phyloP scores from a whole-genome alignment of 371 early-diverging fungal species.

The Furculomyces boomerangus region DNA sequence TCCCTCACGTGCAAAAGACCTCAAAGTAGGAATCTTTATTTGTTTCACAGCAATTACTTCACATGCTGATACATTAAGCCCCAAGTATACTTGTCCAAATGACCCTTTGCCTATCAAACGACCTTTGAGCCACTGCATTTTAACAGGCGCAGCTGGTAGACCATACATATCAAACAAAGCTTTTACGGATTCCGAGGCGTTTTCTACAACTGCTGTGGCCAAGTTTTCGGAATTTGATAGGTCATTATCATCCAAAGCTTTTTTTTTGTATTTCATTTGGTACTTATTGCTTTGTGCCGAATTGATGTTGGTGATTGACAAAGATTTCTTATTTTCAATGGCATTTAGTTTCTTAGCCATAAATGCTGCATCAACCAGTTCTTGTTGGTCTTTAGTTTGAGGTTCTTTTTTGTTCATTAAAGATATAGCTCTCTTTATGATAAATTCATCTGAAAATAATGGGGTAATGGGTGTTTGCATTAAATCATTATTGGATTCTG shows the following conservation, averaged over 20 bases:
- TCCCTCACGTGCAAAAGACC: background rate
- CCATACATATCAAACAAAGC: constrained; percentile 20
- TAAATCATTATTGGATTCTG: no score
- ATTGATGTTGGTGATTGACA: background rate
- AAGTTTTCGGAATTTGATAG: background rate
- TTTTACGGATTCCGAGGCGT: constrained; percentile 9
- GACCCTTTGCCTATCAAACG: constrained; percentile 87
- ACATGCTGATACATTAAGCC: constrained; percentile 56
- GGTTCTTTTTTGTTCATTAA: constrained; percentile 21
- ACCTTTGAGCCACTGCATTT: constrained; percentile 61
- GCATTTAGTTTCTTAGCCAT: background rate
- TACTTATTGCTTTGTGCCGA: background rate
- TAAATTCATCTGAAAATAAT: constrained; percentile 9
- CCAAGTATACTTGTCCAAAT: constrained; percentile 85
- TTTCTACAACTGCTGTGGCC: background rate
- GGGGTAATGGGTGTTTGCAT: no score
- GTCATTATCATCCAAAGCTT: background rate
- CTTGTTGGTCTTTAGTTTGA: constrained; percentile 22
- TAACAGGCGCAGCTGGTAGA: constrained; percentile 12
- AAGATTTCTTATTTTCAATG: background rate
- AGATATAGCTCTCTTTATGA: constrained; percentile 22
- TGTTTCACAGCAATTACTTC: constrained; percentile 93
- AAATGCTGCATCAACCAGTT: constrained; percentile 23
- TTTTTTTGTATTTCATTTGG: background rate
- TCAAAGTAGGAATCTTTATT: constrained; percentile 37